A percentile compares a stretch with the other conserved stretches of the same genome.
These are phyloP conservation scores for Lophium mytilinum DNA, from an alignment of 495 filamentous ascomycete genomes.

Conservation along the genomic window DNA sequence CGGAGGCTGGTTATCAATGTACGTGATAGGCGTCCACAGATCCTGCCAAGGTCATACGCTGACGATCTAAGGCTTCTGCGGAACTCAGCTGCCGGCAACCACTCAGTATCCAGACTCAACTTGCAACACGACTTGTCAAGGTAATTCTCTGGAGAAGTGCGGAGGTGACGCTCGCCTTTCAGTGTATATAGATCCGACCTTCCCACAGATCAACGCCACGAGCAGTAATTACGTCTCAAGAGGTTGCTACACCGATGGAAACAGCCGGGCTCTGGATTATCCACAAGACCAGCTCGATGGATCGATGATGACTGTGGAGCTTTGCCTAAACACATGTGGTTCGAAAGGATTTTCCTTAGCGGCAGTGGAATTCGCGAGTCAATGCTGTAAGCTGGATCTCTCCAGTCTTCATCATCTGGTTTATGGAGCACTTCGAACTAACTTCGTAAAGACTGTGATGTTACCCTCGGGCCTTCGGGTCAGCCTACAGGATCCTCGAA, in stretches of 20 bases:
- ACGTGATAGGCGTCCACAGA: too few relatives aligned
- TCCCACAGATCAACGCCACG: background rate
- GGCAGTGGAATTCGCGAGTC: background rate
- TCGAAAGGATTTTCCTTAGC: background rate
- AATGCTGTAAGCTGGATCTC: too few relatives aligned
- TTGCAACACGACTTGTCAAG: background rate
- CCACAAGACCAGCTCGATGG: background rate
- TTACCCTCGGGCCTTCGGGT: background rate
- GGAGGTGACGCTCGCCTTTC: background rate
- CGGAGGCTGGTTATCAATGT: too few relatives aligned
- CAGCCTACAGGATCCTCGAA: background rate
- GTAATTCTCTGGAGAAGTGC: background rate
- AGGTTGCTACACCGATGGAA: background rate
- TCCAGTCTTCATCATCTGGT: too few relatives aligned
- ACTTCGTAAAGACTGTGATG: too few relatives aligned
- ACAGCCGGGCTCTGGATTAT: background rate
- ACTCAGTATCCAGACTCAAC: background rate
- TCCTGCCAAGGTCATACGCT: too few relatives aligned
- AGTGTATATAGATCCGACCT: background rate
- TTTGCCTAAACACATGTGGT: background rate
- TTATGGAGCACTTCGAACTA: too few relatives aligned
- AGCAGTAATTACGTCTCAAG: background rate
- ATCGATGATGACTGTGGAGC: background rate
- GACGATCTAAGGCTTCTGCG: too few relatives aligned
- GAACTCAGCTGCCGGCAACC: background rate